These are phyloP conservation scores for Diaporthe velutina DNA, from an alignment of 2,329 filamentous ascomycete genomes.

Conservation along the genomic window DNA sequence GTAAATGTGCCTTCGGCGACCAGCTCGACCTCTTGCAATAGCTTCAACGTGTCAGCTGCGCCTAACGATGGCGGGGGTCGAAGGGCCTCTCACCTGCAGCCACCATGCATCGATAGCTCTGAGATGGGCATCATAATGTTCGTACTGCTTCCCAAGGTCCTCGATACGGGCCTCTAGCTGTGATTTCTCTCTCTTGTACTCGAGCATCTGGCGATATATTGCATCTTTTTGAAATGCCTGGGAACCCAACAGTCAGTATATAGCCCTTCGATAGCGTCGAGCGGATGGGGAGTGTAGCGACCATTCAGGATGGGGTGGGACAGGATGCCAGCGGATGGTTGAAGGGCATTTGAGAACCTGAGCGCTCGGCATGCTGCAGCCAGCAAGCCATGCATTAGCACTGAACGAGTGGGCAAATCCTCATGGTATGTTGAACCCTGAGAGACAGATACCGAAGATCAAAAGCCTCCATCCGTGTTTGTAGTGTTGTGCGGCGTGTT, in stretches of 20 bases:
- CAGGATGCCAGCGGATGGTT: conserved; percentile 38
- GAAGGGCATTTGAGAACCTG: conserved; percentile 45
- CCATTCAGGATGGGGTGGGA: conserved; percentile 37
- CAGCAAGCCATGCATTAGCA: conserved; percentile 61
- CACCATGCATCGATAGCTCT: conserved; percentile 94
- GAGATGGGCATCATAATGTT: conserved; percentile 92
- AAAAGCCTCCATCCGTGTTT: conserved; percentile 32
- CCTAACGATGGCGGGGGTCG: conserved; percentile 35
- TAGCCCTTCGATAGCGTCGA: conserved; percentile 43
- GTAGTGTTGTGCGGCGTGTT: conserved; percentile 3
- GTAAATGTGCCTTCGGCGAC: conserved; percentile 65
- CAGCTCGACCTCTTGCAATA: conserved; percentile 74
- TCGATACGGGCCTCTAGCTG: conserved; percentile 85
- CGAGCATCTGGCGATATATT: conserved; percentile 96
- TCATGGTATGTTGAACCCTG: conserved; percentile 42
- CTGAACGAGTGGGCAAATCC: conserved; percentile 48
- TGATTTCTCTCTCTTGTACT: conserved; percentile 92
- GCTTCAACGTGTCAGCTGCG: conserved; percentile 54
- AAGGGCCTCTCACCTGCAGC: conserved; percentile 77
- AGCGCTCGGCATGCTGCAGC: conserved; percentile 55
- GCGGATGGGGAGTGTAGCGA: conserved; percentile 42
- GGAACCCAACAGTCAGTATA: conserved; percentile 55
- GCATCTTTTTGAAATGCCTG: conserved; percentile 96
- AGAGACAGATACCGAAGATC: conserved; percentile 45
- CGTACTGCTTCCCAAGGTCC: conserved; percentile 81